These are phyloP conservation scores for Pseudonitzschia multiseries DNA, from an alignment of 108 stramenopile genomes.

Conservation along the genomic window DNA sequence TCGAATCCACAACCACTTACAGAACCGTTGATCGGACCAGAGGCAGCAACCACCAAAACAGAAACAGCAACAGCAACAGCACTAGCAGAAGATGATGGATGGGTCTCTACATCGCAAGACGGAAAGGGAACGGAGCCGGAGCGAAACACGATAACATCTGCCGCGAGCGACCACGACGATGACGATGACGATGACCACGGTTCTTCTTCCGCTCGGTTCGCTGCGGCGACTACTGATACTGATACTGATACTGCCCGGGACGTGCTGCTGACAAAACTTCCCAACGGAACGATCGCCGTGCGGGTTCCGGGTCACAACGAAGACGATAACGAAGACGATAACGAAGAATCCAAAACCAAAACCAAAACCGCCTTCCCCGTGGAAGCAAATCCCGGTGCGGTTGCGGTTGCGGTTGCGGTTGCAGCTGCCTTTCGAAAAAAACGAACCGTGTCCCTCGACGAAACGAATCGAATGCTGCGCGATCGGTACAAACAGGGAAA, in stretches of 20 bases:
- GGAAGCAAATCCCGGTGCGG: too few relatives aligned
- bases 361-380: too few relatives aligned
- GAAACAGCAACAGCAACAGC: background rate
- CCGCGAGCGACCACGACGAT: too few relatives aligned
- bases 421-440: background rate
- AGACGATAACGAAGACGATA: background rate
- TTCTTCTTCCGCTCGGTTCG: too few relatives aligned
- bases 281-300: slow-evolving; percentile 27
- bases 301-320: slow-evolving; percentile 12
- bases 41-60: background rate
- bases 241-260: background rate
- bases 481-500: slow-evolving; percentile 37
- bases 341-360: background rate
- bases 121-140: too few relatives aligned
- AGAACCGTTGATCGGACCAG: background rate
- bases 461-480: slow-evolving; percentile 22
- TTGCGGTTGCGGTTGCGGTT: too few relatives aligned
- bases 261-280: slow-evolving; percentile 20
- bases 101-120: too few relatives aligned
- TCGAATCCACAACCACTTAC: background rate
- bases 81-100: background rate
- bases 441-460: background rate
- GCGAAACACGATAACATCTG: too few relatives aligned
- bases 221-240: background rate
- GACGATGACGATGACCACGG: too few relatives aligned